Percentiles rank a stretch among this genome's conserved stretches.
Conservation (phyloP, 257 asterid species). For the Echium plantagineum region DNA sequence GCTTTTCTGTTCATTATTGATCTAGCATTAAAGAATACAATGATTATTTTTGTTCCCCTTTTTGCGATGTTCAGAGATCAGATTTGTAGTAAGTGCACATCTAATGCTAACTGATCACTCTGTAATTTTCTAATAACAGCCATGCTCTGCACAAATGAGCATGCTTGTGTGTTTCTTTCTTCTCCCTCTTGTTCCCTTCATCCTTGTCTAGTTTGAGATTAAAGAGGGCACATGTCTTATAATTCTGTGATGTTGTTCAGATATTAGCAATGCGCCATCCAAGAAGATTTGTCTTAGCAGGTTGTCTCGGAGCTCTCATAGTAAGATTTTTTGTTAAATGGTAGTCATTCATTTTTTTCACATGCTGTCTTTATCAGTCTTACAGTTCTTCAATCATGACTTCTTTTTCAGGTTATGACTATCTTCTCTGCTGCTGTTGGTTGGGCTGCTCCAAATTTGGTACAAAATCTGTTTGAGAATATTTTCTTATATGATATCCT, state of each 20-base stretch:
- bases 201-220: background rate
- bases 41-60: background rate
- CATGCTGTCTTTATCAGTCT: background rate
- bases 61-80: background rate
- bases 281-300: conserved; percentile 75
- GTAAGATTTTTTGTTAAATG: conserved; percentile 35
- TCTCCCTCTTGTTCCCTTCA: background rate
- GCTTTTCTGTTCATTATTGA: background rate
- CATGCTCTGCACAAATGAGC: background rate
- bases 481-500: background rate
- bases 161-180: background rate
- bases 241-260: conserved; percentile 21
- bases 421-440: conserved; percentile 89
- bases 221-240: background rate
- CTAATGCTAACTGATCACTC: background rate
- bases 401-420: conserved; percentile 68
- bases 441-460: conserved; percentile 98
- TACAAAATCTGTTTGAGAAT: conserved; percentile 15
- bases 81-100: background rate
- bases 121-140: background rate
- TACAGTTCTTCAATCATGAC: conserved; percentile 6
- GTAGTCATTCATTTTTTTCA: conserved; percentile 1
- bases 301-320: conserved; percentile 86
- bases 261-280: conserved; percentile 98
- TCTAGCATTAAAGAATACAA: background rate